phyloP scores from a whole-genome alignment of 1,284 basidiomycete genomes.

The Cryptococcus deneoformans region DNA sequence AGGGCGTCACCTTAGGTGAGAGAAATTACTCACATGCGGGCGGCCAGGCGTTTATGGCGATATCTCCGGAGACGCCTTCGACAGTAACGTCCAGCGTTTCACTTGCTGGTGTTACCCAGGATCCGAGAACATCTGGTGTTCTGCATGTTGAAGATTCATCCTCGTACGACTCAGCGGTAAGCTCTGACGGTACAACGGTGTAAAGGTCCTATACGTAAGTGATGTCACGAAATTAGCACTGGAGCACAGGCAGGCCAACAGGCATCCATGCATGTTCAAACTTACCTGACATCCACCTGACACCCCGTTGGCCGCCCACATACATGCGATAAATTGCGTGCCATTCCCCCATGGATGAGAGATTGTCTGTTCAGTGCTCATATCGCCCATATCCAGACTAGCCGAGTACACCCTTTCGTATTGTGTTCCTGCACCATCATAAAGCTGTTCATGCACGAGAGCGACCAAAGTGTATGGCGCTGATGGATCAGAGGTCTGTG shows the following conservation, averaged over 20 bases:
- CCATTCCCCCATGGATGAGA: conserved; percentile 26
- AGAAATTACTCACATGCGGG: conserved; percentile 13
- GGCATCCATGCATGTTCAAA: too few species aligned
- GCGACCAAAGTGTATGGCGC: conserved; percentile 29
- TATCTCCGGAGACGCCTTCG: conserved; percentile 13
- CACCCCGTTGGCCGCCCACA: conserved; percentile 23
- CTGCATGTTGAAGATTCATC: conserved; percentile 18
- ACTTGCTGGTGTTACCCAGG: conserved; percentile 21
- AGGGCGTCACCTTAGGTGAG: too few species aligned
- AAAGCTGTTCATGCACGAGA: conserved; percentile 26
- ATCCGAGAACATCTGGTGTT: conserved; percentile 14
- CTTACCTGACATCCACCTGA: conserved; percentile 28
- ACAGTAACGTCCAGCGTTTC: conserved; percentile 24
- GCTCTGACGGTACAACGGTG: conserved; percentile 19
- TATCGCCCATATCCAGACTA: conserved; percentile 20
- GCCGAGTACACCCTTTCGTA: conserved; percentile 24
- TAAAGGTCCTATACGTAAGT: conserved; percentile 21
- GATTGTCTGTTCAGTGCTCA: conserved; percentile 12
- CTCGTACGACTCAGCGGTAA: conserved; percentile 17
- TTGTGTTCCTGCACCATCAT: conserved; percentile 15
- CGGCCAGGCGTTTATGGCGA: conserved; percentile 29
- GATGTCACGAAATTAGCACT: background rate
- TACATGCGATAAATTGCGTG: conserved; percentile 27
- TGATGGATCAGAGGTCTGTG: conserved; percentile 16
- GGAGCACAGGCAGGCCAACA: background rate